Base-by-base conservation (phyloP, 805 yeast genomes). In the Teunomyces barrocoloradensis region DNA sequence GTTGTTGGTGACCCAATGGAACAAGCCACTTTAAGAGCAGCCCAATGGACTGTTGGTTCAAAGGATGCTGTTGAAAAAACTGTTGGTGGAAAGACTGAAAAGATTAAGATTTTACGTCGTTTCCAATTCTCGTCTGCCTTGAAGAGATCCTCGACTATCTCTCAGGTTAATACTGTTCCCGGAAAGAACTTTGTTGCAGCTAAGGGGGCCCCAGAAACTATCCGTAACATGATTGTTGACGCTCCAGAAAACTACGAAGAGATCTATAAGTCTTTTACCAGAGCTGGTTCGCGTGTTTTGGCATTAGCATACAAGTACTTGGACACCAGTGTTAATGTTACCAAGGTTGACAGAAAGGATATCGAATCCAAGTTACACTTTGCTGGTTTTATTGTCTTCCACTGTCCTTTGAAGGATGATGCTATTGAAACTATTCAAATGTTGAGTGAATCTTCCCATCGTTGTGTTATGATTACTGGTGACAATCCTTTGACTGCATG, bases 1-100 rank as follows among this genome's bases (percentile, higher is more conserved):
- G 81, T 91, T 56, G 99, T 94, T 51, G 99, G 99, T 69, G 99
- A 94, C 63, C 97, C 99, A 53, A 92, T 94, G 98, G 99, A 94
- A 71, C 89, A 90, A 69, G 97, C 95, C 23, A 94, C 99, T 45
- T 75, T 94, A 57, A 84, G 83, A 55, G 92, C 96, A 36, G 80
- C 94, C 48, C 82, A 83, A 27, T 94, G 97, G 97, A 75, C 74
- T 35, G 85, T 94, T 53, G 88, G 86, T 45, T 78, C 76, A 47
- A 87, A 89, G 54, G 96, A 90, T 62, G 66, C 78, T 44, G 86
- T 87, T 39, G 78, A 76, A 51, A 79, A 82, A 64, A 30, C 28
- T 35, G 46, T 47, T 21, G 55, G 53, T 34, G 49, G 50, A 15
- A 69, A 69, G 51, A 44, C 59, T 30, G 75, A 77, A 52, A 82